Percentiles rank a stretch among this genome's conserved stretches.
Conservation (phyloP, 192 early-diverging fungal genomes). For the Geranomyces variabilis region DNA sequence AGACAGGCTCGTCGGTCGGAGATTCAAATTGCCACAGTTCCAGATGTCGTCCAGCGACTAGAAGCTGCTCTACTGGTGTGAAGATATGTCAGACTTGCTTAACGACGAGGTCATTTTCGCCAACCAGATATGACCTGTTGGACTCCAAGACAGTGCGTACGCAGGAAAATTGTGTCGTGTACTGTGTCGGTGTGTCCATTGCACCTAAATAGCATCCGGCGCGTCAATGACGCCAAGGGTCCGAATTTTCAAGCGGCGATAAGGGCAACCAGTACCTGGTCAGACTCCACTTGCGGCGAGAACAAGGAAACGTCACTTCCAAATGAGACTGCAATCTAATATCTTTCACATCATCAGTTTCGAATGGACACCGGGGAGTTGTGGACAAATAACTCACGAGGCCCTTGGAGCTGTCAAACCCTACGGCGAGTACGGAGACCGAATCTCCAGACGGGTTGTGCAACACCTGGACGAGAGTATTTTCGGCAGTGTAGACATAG, state of each 20-base stretch:
- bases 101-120: not conserved
- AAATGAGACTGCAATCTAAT: slow-evolving; percentile 27
- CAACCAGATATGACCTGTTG: slow-evolving; percentile 1
- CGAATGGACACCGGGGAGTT: not conserved
- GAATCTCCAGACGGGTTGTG: slow-evolving; percentile 11
- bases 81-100: not conserved
- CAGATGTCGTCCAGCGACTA: slow-evolving; percentile 9
- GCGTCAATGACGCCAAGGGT: no score
- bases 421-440: not conserved
- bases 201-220: not conserved
- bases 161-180: not conserved
- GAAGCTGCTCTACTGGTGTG: slow-evolving; percentile 9
- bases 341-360: not conserved
- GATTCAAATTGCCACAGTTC: not conserved
- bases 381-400: slow-evolving; percentile 6
- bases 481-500: slow-evolving; percentile 22
- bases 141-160: slow-evolving; percentile 19
- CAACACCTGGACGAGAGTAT: slow-evolving; percentile 15
- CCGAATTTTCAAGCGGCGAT: not conserved
- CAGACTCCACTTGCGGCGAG: not conserved
- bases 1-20: not conserved
- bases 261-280: not conserved
- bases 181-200: not conserved
- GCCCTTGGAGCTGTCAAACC: not conserved
- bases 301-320: slow-evolving; percentile 18